phyloP scores from a whole-genome alignment of 352 stramenopile species.

The Phytophthora sansomeana region DNA sequence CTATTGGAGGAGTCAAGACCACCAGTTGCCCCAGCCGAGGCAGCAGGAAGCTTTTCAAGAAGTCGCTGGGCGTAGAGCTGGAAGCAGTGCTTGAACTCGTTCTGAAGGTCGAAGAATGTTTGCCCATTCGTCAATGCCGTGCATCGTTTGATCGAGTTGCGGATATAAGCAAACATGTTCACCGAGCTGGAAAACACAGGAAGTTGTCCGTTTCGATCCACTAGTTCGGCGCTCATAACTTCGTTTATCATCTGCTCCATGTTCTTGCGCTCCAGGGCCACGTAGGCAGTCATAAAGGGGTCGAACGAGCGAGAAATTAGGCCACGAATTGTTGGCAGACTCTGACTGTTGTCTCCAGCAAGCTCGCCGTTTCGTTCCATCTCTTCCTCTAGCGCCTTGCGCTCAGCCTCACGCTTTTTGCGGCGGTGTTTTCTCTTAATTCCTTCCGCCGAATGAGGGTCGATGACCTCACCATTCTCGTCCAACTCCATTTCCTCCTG shows the following conservation, averaged over 20 bases:
- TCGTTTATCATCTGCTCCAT: slow-evolving; percentile 94
- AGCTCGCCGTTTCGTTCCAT: slow-evolving; percentile 68
- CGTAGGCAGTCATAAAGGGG: slow-evolving; percentile 98
- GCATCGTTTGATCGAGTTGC: slow-evolving; percentile 97
- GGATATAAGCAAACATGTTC: slow-evolving; percentile 99
- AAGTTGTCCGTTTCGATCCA: slow-evolving; percentile 95
- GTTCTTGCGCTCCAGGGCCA: slow-evolving; percentile 96
- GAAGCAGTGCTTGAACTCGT: slow-evolving; percentile 92
- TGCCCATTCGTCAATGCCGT: slow-evolving; percentile 97
- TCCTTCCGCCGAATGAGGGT: slow-evolving; percentile 73
- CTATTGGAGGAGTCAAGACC: slow-evolving; percentile 34
- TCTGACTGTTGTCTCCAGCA: slow-evolving; percentile 49
- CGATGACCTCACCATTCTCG: slow-evolving; percentile 76
- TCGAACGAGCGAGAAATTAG: slow-evolving; percentile 96
- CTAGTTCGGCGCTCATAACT: slow-evolving; percentile 92
- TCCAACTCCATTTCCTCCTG: slow-evolving; percentile 71
- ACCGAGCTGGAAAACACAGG: slow-evolving; percentile 97
- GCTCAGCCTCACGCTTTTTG: slow-evolving; percentile 78
- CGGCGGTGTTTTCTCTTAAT: slow-evolving; percentile 80
- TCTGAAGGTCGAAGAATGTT: slow-evolving; percentile 97
- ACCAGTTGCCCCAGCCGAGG: slow-evolving; percentile 27
- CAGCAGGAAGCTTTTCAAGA: slow-evolving; percentile 71
- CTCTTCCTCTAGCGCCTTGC: slow-evolving; percentile 68
- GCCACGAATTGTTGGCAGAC: slow-evolving; percentile 70
- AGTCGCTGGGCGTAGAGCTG: slow-evolving; percentile 82